Evolutionary conservation across 2,329 filamentous ascomycete species (phyloP).

Genomic region (Zymoseptoria brevis): DNA sequence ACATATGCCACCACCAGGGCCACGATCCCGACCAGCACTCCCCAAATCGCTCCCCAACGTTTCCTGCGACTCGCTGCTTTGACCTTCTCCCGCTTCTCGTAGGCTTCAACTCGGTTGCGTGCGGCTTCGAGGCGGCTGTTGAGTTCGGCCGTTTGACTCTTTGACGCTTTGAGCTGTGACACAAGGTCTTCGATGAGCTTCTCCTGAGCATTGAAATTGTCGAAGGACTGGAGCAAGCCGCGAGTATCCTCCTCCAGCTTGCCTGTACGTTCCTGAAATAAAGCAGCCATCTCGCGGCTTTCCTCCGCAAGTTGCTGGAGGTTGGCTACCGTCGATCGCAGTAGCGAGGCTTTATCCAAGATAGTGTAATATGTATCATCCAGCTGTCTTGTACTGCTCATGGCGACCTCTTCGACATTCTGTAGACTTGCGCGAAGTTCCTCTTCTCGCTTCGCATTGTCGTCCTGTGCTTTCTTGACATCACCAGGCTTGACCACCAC

Average conservation of each 20-base stretch:
- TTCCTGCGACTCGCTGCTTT: conserved; percentile 54
- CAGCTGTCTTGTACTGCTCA: conserved; percentile 56
- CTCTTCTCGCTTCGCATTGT: conserved; percentile 32
- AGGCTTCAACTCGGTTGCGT: conserved; percentile 55
- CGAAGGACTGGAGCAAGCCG: conserved; percentile 52
- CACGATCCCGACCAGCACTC: conserved; percentile 15
- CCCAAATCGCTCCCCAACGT: conserved; percentile 25
- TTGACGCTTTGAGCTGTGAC: conserved; percentile 52
- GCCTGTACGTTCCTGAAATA: conserved; percentile 52
- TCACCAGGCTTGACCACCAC: conserved; percentile 32
- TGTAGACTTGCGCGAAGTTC: conserved; percentile 36
- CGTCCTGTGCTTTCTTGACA: conserved; percentile 32
- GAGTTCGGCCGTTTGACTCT: conserved; percentile 52
- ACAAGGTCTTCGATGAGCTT: conserved; percentile 55
- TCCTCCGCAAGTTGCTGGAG: conserved; percentile 60
- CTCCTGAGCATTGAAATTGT: conserved; percentile 58
- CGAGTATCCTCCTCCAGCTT: conserved; percentile 54
- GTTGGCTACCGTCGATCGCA: conserved; percentile 57
- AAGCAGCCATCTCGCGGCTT: conserved; percentile 38
- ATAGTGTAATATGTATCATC: conserved; percentile 69
- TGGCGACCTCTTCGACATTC: conserved; percentile 45
- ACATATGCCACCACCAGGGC: conserved; percentile 21
- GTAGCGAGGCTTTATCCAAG: conserved; percentile 56
- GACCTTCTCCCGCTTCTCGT: conserved; percentile 58
- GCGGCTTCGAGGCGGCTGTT: conserved; percentile 58